phyloP scores from a whole-genome alignment of 148 eudicot genomes.

The Pharnaceum exiguum region DNA sequence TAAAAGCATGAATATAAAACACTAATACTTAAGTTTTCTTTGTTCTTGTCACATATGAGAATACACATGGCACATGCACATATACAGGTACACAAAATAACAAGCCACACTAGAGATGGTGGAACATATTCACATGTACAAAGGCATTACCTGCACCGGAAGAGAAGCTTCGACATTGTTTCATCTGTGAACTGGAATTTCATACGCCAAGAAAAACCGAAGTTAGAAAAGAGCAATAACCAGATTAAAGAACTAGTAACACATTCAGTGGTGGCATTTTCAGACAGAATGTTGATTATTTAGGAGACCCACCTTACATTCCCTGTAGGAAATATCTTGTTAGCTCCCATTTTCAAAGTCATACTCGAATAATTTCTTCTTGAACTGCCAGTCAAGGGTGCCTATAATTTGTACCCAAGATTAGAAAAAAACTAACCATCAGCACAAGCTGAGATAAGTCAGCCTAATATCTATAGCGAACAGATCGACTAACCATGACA shows the following conservation, averaged over 20 bases:
- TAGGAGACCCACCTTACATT: conserved; percentile 23
- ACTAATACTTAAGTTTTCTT: too few species aligned
- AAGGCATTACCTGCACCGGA: conserved; percentile 45
- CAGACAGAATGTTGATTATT: background rate
- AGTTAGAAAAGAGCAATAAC: background rate
- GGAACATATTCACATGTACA: background rate
- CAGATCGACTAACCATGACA: conserved; percentile 27
- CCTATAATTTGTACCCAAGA: conserved; percentile 16
- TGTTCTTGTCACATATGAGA: too few species aligned
- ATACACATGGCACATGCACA: too few species aligned
- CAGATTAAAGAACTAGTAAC: background rate
- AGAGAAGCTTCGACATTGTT: conserved; percentile 41
- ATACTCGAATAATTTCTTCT: conserved; percentile 21
- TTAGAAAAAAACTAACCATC: conserved; percentile 6
- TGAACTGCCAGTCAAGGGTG: conserved; percentile 20
- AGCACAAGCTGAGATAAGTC: conserved; percentile 1
- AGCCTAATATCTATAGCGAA: conserved; percentile 8
- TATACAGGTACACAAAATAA: too few species aligned
- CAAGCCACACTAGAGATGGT: background rate
- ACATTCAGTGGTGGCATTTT: background rate
- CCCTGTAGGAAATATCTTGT: conserved; percentile 21
- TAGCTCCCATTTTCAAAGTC: conserved; percentile 26
- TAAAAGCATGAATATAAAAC: too few species aligned
- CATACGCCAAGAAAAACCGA: conserved; percentile 6
- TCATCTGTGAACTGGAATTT: conserved; percentile 38